Evolutionary conservation across 2,329 filamentous ascomycete genomes (phyloP), one percentile per base, ranked within the genome.

Genomic region (Alternaria arborescens): DNA sequence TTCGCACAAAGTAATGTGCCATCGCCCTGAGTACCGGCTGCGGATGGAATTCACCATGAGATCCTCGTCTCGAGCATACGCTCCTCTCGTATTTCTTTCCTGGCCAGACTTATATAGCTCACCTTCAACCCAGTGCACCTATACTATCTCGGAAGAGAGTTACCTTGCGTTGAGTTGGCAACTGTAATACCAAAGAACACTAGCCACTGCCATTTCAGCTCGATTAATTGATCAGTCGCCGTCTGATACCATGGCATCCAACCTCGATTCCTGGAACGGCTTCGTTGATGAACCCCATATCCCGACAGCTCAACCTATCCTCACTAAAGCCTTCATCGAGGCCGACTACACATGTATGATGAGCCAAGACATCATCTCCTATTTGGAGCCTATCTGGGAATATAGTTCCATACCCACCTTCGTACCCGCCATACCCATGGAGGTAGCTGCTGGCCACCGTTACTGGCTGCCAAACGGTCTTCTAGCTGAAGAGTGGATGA

Each of bases 401-500:
- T 50, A 38, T 32, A 50, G 32, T 32, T 38, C 32, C 5, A 50
- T 5, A 20, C 0, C 4, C 16, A 28, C 18, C 22, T 36, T 24
- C n/a, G 16, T 24, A 22, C 20, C 16, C 32, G 5, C 14, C 14
- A 38, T 20, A 26, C 11, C 30, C 20, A 36, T 46, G 20, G 58
- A 61, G 26, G 14, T 28, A n/a, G 32, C 26, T 30, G 58, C 58
- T 12, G 53, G 58, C 18, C 51, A 52, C 53, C 53, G 47, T 14
- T 61, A 57, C 24, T 61, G 50, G 32, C 22, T 61, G n/a, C 42
- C 53, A n/a, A 38, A 28, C 16, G 26, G 41, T 12, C 40, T 11
- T 1, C 18, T 61, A n/a, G 58, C 58, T 5, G 22, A 41, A 7
- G 58, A 61, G 22, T 61, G 58, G 58, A 42, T 52, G 10, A 32